These are phyloP conservation scores for Penicillium griseofulvum DNA, from an alignment of 2,329 filamentous ascomycete genomes.

Conservation along the genomic window DNA sequence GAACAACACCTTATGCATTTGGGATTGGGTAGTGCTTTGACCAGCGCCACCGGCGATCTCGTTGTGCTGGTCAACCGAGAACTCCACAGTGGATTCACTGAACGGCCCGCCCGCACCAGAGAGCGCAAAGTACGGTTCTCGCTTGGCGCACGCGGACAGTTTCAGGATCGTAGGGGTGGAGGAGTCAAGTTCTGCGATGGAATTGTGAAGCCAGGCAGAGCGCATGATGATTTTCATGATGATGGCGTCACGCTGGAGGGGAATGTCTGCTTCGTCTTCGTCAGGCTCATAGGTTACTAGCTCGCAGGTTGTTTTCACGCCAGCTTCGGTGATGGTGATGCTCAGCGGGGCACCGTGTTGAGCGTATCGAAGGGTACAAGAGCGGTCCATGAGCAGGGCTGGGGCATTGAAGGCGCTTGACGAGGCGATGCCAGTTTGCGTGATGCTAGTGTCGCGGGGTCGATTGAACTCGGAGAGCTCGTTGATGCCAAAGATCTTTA, in stretches of 20 bases:
- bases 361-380: slow-evolving; percentile 78
- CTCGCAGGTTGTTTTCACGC: slow-evolving; percentile 84
- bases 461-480: slow-evolving; percentile 48
- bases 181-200: slow-evolving; percentile 53
- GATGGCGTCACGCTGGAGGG: slow-evolving; percentile 76
- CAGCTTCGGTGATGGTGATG: slow-evolving; percentile 80
- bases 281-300: slow-evolving; percentile 84
- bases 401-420: slow-evolving; percentile 80
- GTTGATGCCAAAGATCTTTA: slow-evolving; percentile 89
- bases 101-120: slow-evolving; percentile 61
- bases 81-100: slow-evolving; percentile 61
- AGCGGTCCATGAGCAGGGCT: slow-evolving; percentile 76
- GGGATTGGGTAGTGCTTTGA: slow-evolving; percentile 14
- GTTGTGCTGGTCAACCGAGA: slow-evolving; percentile 49
- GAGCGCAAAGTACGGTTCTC: slow-evolving; percentile 70
- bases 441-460: slow-evolving; percentile 29
- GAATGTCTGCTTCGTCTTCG: slow-evolving; percentile 60
- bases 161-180: slow-evolving; percentile 72
- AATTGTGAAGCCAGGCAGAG: slow-evolving; percentile 52
- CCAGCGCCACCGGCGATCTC: slow-evolving; percentile 22
- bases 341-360: slow-evolving; percentile 74
- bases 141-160: slow-evolving; percentile 60
- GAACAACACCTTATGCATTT: slow-evolving; percentile 33
- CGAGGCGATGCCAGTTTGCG: slow-evolving; percentile 42
- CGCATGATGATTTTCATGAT: slow-evolving; percentile 93